These are phyloP conservation scores for Barnettozyma sp. DNA, from an alignment of 805 yeast species.

Conservation along the genomic window DNA sequence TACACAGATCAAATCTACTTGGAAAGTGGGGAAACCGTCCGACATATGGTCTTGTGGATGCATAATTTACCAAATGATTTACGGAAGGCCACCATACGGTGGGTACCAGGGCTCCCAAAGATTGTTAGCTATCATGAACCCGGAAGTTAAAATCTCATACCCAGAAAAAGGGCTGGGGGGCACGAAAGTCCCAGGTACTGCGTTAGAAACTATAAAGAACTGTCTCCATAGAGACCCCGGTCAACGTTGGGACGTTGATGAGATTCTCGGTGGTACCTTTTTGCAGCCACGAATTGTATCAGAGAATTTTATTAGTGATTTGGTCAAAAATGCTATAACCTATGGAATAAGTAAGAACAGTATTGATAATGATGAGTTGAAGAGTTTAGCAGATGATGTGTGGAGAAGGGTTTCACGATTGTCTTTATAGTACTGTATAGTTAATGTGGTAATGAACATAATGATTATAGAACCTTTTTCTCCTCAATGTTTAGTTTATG, in stretches of 20 bases:
- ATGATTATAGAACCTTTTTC: conserved; percentile 1
- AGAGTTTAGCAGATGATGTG: conserved; percentile 47
- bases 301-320: conserved; percentile 55
- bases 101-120: conserved; percentile 69
- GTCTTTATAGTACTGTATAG: conserved; percentile 3
- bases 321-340: conserved; percentile 69
- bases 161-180: conserved; percentile 59
- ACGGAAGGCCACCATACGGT: conserved; percentile 89
- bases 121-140: conserved; percentile 79
- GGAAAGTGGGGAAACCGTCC: conserved; percentile 90
- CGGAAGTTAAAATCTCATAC: conserved; percentile 62
- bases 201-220: conserved; percentile 60
- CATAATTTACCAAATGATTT: conserved; percentile 90
- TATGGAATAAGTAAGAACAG: conserved; percentile 52
- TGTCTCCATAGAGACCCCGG: conserved; percentile 70
- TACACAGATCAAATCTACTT: conserved; percentile 26
- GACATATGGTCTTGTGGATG: conserved; percentile 99
- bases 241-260: conserved; percentile 55
- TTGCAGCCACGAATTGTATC: conserved; percentile 71
- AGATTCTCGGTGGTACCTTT: conserved; percentile 57
- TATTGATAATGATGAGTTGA: conserved; percentile 38
- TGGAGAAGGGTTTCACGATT: conserved; percentile 39
- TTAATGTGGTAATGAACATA: neutral
- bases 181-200: conserved; percentile 57
- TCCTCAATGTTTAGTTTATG: no score